These are phyloP conservation scores for Diutina pseudorugosa DNA, from an alignment of 1,139 yeast genomes.

Conservation along the genomic window DNA sequence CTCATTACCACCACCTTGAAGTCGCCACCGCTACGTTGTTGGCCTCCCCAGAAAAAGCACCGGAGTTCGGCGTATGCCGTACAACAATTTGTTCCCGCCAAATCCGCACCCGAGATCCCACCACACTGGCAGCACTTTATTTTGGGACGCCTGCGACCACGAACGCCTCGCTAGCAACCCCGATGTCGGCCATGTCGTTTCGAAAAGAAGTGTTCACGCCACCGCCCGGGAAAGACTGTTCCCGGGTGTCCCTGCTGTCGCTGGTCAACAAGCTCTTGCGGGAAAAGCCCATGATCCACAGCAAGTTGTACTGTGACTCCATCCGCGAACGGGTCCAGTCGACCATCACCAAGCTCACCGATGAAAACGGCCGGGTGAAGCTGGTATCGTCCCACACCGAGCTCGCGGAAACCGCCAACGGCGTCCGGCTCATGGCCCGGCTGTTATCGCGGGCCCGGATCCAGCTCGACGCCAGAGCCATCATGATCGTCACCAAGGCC, in stretches of 20 bases:
- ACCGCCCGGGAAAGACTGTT: neutral
- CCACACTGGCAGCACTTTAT: neutral
- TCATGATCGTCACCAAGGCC: slow-evolving; percentile 78
- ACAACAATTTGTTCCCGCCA: neutral
- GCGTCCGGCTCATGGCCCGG: slow-evolving; percentile 68
- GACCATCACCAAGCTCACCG: slow-evolving; percentile 22
- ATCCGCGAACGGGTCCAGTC: slow-evolving; percentile 21
- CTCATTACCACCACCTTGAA: too few relatives aligned
- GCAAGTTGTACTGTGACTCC: slow-evolving; percentile 21
- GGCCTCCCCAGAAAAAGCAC: neutral
- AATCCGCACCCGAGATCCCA: neutral
- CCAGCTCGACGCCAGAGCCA: slow-evolving; percentile 52
- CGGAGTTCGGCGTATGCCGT: neutral
- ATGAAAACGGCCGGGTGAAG: slow-evolving; percentile 9
- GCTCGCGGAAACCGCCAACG: slow-evolving; percentile 76
- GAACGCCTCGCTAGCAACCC: neutral
- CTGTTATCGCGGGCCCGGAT: slow-evolving; percentile 66
- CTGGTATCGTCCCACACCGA: slow-evolving; percentile 57
- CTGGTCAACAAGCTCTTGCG: slow-evolving; percentile 5
- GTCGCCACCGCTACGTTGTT: neutral
- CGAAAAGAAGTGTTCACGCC: neutral
- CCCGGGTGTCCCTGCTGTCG: neutral
- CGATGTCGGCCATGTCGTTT: neutral
- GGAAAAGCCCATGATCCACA: slow-evolving; percentile 25
- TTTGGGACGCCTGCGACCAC: neutral